Conservation (phyloP, 1,284 basidiomycete species). For the Mycena sp. region DNA sequence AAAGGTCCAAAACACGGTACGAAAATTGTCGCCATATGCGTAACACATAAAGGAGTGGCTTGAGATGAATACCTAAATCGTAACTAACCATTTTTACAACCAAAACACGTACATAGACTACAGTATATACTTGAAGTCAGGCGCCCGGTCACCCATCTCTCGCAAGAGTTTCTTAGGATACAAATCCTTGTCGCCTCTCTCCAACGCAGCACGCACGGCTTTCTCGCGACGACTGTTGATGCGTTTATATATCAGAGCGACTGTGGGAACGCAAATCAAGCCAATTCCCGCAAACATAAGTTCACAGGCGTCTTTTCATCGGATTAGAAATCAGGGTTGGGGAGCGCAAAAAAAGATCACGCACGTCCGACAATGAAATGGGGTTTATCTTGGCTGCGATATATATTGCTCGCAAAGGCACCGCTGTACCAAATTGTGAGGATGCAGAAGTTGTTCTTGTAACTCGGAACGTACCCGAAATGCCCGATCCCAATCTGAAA, state of each 20-base stretch:
- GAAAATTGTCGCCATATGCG: no score
- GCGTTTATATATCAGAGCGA: conserved; percentile 58
- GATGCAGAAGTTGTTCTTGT: background rate
- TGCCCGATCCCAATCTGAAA: conserved; percentile 71
- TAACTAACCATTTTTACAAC: no score
- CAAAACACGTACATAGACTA: background rate
- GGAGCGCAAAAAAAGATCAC: conserved; percentile 28
- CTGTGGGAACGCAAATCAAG: conserved; percentile 58
- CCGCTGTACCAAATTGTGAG: conserved; percentile 46
- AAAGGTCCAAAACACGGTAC: no score
- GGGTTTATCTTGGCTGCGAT: conserved; percentile 65
- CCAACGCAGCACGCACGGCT: conserved; percentile 39
- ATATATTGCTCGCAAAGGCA: conserved; percentile 69
- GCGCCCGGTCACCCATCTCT: conserved; percentile 27
- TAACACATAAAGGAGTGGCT: no score
- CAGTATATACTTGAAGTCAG: conserved; percentile 24
- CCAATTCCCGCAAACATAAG: conserved; percentile 75
- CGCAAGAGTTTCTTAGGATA: conserved; percentile 38
- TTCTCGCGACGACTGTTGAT: conserved; percentile 62
- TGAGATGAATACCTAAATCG: no score
- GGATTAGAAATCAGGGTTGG: background rate
- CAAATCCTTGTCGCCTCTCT: conserved; percentile 45
- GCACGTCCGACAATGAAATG: conserved; percentile 68
- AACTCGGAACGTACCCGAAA: conserved; percentile 22
- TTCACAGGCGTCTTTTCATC: conserved; percentile 63